Percentiles rank a stretch among this genome's conserved stretches.
These are phyloP conservation scores for Tricharina praecox DNA, from an alignment of 495 filamentous ascomycete species.

Conservation along the genomic window DNA sequence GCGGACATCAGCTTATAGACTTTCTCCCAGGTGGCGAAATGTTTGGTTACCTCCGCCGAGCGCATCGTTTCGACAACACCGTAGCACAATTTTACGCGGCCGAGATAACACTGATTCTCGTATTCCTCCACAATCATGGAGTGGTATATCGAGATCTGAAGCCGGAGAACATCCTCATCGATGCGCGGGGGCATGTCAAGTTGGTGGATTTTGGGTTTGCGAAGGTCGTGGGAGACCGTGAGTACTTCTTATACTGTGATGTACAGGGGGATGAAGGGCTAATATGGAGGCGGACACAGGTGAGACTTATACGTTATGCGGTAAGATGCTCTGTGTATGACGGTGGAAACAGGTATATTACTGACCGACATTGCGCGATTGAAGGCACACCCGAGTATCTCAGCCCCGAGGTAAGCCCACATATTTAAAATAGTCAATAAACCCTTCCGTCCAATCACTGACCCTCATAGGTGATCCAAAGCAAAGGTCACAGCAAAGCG, in stretches of 20 bases:
- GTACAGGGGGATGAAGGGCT: background rate
- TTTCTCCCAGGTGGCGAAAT: conserved; percentile 75
- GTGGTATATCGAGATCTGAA: conserved; percentile 93
- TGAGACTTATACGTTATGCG: conserved; percentile 92
- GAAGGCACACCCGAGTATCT: conserved; percentile 80
- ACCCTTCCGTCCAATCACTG: no score
- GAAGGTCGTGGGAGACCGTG: conserved; percentile 53
- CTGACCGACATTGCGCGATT: no score
- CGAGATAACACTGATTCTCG: conserved; percentile 82
- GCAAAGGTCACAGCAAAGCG: conserved; percentile 82
- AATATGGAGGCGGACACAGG: conserved; percentile 27
- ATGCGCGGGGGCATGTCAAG: conserved; percentile 84
- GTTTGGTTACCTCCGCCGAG: conserved; percentile 78
- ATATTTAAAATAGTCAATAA: background rate
- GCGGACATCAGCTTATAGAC: no score
- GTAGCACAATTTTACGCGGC: conserved; percentile 87
- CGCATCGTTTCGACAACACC: conserved; percentile 68
- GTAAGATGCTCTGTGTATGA: no score
- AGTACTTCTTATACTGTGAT: conserved; percentile 17
- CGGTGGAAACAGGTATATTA: no score
- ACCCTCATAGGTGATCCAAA: conserved; percentile 65
- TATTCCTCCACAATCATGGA: conserved; percentile 78
- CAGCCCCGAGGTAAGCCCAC: conserved; percentile 52
- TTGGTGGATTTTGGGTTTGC: conserved; percentile 98
- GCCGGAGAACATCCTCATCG: conserved; percentile 87